Base-by-base conservation (phyloP, 1,284 basidiomycete species). In the Coniferiporia sulphurascens region DNA sequence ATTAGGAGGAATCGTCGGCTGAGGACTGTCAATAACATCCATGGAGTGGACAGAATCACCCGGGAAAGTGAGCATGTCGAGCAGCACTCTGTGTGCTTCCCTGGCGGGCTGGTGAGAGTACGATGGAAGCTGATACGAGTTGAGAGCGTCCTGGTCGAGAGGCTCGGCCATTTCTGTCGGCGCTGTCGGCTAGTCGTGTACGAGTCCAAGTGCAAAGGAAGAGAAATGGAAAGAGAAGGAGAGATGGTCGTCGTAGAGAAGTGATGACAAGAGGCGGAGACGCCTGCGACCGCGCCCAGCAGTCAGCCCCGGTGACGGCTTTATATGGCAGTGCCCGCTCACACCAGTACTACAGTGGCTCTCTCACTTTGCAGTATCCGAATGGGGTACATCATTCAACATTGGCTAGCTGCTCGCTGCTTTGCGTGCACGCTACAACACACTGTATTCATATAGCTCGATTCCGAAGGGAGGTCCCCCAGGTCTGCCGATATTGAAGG, bases 241-340 rank as follows among this genome's bases (percentile, higher is more conserved):
- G 53, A 55, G 60, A 62, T 57, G 59, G 59, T 57, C 50, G 59
- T 57, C 55, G 53, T 56, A 45, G 45, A 34, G 52, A 59, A 32
- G 46, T 51, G 49, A 27, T 27, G 27, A 27, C 21, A 45, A 48
- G 15, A 9, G 44, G 19, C 19, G 44, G 8, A n/a, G 44, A n/a
- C 17, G 44, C 44, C 15, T 9, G 44, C 44, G n/a, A n/a, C 44
- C n/a, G n/a, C 41, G n/a, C 12, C n/a, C 41, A 27, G 27, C 27
- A 27, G 38, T 41, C 38, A 41, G 38, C 38, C 38, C 15, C 38
- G 9, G 27, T 27, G 27, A 41, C 46, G 32, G 22, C 51, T 45
- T 48, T 54, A 54, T 59, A 49, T 36, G 58, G 58, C n/a, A 59
- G 53, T 52, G 5, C 15, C 12, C 27, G 19, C 15, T 41, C 38